A percentile compares a stretch with the other conserved stretches of the same genome.
phyloP scores from a whole-genome alignment of 768 basidiomycete species.

The Pulveroboletus ravenelii region DNA sequence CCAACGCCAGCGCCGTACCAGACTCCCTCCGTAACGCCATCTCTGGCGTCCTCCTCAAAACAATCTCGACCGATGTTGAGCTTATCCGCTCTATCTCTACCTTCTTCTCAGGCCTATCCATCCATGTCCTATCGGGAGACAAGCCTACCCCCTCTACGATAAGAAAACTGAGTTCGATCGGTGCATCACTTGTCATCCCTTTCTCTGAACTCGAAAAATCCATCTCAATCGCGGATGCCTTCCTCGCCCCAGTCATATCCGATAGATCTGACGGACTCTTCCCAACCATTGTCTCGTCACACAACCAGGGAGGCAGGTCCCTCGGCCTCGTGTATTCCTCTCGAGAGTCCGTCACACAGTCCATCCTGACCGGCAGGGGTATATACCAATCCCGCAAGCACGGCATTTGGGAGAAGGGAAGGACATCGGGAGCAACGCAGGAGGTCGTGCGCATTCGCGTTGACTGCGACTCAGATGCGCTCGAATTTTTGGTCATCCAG shows the following conservation, averaged over 20 bases:
- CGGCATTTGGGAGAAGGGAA: constrained; percentile 95
- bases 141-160: constrained; percentile 59
- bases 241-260: constrained; percentile 75
- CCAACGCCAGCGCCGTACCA: constrained; percentile 67
- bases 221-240: constrained; percentile 78
- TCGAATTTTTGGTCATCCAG: constrained; percentile 88
- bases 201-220: constrained; percentile 57
- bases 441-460: constrained; percentile 74
- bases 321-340: constrained; percentile 98
- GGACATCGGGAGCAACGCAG: constrained; percentile 92
- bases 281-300: constrained; percentile 84
- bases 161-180: constrained; percentile 52
- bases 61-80: constrained; percentile 65
- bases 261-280: constrained; percentile 91
- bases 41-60: constrained; percentile 78
- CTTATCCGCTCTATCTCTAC: constrained; percentile 71
- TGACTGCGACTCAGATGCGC: constrained; percentile 91
- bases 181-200: constrained; percentile 67
- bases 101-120: constrained; percentile 61
- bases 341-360: constrained; percentile 74
- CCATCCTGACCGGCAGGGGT: constrained; percentile 83
- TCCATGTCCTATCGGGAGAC: constrained; percentile 55
- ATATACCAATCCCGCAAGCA: constrained; percentile 96
- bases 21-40: constrained; percentile 69
- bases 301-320: constrained; percentile 58